Percentiles rank a stretch among this genome's conserved stretches.
Evolutionary conservation across 805 yeast species (phyloP).

Genomic region (Kuraishia borneana): DNA sequence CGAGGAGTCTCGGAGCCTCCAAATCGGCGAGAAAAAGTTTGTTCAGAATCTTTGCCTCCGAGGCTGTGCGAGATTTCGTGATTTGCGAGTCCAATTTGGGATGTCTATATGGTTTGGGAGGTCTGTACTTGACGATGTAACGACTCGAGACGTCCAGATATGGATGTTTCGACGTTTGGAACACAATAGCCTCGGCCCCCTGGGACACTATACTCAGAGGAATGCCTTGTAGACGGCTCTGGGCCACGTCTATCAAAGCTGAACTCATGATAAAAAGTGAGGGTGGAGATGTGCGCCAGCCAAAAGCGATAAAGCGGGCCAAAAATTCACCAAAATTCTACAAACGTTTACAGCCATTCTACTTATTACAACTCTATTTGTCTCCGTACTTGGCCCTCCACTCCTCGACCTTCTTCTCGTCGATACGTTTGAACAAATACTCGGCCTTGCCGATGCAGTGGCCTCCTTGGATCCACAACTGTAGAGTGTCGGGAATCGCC

Average conservation of each 20-base stretch:
- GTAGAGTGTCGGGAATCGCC: conserved; percentile 66
- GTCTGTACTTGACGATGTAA: conserved; percentile 74
- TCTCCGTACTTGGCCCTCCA: conserved; percentile 90
- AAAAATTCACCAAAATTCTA: too few species aligned
- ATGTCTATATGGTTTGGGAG: conserved; percentile 85
- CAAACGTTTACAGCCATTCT: neutral
- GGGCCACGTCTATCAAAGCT: conserved; percentile 31
- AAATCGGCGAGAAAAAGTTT: conserved; percentile 45
- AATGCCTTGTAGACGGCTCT: conserved; percentile 31
- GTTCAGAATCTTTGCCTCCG: conserved; percentile 72
- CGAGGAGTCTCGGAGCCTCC: conserved; percentile 61
- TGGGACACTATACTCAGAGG: conserved; percentile 56
- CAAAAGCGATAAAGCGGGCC: neutral
- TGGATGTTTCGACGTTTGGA: conserved; percentile 54
- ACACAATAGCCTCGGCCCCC: conserved; percentile 87
- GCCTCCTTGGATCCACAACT: conserved; percentile 58
- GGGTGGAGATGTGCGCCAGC: neutral
- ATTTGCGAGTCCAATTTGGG: conserved; percentile 65
- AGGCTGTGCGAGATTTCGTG: conserved; percentile 70
- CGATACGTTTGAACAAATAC: conserved; percentile 87
- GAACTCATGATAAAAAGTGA: conserved; percentile 35
- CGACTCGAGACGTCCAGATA: conserved; percentile 23
- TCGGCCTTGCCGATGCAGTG: conserved; percentile 88
- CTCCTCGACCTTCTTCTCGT: conserved; percentile 73
- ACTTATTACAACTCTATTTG: conserved; percentile 25